These are phyloP conservation scores for Zygotorulaspora florentina DNA, from an alignment of 805 yeast species.

Conservation along the genomic window DNA sequence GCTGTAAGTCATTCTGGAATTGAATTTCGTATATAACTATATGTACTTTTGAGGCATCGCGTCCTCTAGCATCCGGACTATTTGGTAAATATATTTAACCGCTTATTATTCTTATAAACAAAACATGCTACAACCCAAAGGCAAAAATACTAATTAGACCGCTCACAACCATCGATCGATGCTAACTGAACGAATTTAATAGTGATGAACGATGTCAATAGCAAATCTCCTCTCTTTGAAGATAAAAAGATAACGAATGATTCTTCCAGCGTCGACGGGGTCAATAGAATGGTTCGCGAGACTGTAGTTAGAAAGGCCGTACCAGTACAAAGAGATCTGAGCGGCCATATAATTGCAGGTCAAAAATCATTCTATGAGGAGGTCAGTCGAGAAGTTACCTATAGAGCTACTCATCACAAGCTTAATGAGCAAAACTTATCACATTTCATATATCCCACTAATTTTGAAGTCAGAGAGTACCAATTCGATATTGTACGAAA, in stretches of 20 bases:
- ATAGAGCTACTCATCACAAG: constrained; percentile 49
- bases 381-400: constrained; percentile 33
- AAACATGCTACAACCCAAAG: too few species aligned
- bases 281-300: constrained; percentile 34
- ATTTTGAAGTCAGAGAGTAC: constrained; percentile 79
- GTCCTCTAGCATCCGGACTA: background rate
- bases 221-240: too few species aligned
- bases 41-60: too few species aligned
- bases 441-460: constrained; percentile 77
- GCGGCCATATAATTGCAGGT: constrained; percentile 31
- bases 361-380: constrained; percentile 37
- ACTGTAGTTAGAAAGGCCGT: constrained; percentile 28
- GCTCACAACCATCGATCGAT: background rate
- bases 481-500: constrained; percentile 75
- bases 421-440: constrained; percentile 39
- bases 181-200: background rate
- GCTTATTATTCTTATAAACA: too few species aligned
- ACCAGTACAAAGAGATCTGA: constrained; percentile 37
- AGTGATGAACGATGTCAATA: background rate
- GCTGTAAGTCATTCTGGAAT: too few species aligned
- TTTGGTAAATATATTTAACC: too few species aligned
- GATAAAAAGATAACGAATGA: background rate
- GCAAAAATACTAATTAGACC: too few species aligned
- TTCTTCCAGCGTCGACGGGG: background rate
- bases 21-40: too few species aligned